Conservation (phyloP, 441 rosid species). For the Capsella rubella region DNA sequence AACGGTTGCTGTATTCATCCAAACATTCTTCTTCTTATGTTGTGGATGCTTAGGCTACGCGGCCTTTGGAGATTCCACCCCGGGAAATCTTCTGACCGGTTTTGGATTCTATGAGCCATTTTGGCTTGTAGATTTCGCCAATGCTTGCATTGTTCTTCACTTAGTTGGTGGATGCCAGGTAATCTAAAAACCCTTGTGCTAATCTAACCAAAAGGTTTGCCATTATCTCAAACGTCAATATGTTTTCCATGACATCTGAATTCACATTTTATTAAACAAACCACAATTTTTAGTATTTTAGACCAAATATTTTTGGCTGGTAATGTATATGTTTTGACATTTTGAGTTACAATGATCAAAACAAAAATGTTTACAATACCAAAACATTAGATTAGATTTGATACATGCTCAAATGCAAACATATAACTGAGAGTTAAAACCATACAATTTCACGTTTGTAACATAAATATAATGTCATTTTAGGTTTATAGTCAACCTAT, state of each 20-base stretch:
- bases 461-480: constrained; percentile 11
- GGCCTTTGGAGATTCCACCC: constrained; percentile 72
- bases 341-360: neutral
- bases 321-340: neutral
- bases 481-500: constrained; percentile 77
- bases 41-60: constrained; percentile 92
- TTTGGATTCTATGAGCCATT: constrained; percentile 84
- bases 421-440: neutral
- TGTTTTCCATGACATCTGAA: neutral
- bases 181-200: neutral
- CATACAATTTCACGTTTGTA: neutral
- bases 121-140: constrained; percentile 87
- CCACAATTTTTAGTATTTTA: neutral
- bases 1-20: constrained; percentile 48
- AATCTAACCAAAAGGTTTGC: neutral
- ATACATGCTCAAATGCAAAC: neutral
- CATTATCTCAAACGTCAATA: neutral
- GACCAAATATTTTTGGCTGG: neutral
- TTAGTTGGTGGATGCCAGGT: constrained; percentile 90
- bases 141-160: constrained; percentile 82
- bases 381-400: neutral
- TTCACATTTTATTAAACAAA: neutral
- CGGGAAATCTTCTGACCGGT: constrained; percentile 87
- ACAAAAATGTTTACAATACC: neutral
- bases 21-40: constrained; percentile 75